phyloP scores from a whole-genome alignment of 805 yeast genomes.

The Scheffersomyces lignosus region DNA sequence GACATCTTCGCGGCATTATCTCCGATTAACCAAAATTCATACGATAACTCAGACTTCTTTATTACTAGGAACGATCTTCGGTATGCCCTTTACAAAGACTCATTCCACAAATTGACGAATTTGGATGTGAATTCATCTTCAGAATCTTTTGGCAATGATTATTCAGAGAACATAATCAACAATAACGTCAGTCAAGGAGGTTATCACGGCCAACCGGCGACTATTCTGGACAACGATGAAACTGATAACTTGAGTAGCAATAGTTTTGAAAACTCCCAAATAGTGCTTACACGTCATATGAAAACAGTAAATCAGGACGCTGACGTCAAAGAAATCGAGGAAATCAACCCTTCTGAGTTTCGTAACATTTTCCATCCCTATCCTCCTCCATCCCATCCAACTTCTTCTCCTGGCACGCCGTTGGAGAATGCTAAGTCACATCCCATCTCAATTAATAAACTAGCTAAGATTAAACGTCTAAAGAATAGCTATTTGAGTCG shows the following conservation, averaged over 20 bases:
- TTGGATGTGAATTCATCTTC: neutral
- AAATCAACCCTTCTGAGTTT: slow-evolving; percentile 2
- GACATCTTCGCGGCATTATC: slow-evolving; percentile 12
- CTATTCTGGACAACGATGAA: slow-evolving; percentile 1
- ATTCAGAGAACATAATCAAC: neutral
- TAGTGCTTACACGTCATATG: neutral
- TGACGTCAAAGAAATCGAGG: neutral
- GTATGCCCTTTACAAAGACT: slow-evolving; percentile 10
- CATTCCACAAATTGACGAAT: slow-evolving; percentile 4
- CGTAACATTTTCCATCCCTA: slow-evolving; percentile 8
- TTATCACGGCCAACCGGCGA: neutral
- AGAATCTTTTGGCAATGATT: neutral
- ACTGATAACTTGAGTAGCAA: slow-evolving; percentile 4
- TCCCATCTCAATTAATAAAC: slow-evolving; percentile 11
- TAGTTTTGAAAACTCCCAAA: slow-evolving; percentile 7
- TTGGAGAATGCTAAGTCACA: slow-evolving; percentile 21
- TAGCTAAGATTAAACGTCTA: slow-evolving; percentile 7
- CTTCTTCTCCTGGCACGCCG: slow-evolving; percentile 7
- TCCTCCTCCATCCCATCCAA: slow-evolving; percentile 5
- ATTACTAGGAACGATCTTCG: slow-evolving; percentile 10
- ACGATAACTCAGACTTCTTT: slow-evolving; percentile 10
- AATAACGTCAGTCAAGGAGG: too few relatives aligned
- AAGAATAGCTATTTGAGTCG: slow-evolving; percentile 14
- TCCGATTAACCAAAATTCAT: slow-evolving; percentile 7
- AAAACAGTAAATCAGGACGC: neutral